Conservation (phyloP, 768 basidiomycete genomes). For the Podaxis pistillaris region DNA sequence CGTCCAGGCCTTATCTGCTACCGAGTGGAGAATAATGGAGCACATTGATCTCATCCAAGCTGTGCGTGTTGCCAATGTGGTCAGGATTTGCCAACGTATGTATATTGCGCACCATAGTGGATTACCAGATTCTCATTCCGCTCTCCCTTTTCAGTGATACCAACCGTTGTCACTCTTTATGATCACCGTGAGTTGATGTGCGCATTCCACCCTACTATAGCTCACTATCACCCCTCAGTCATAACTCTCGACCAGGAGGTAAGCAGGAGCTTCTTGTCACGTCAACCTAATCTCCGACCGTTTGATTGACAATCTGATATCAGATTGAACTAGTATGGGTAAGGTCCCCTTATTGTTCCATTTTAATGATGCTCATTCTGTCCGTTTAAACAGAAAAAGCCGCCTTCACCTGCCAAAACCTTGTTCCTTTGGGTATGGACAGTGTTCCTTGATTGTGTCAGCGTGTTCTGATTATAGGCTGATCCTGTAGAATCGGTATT, state of each 20-base stretch:
- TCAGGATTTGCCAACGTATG: slow-evolving; percentile 24
- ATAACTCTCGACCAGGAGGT: slow-evolving; percentile 30
- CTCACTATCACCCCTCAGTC: slow-evolving; percentile 16
- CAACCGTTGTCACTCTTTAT: slow-evolving; percentile 19
- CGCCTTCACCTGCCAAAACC: slow-evolving; percentile 22
- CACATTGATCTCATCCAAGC: background rate
- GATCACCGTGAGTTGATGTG: background rate
- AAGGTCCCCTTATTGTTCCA: background rate
- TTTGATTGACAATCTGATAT: background rate
- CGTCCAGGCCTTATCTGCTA: background rate
- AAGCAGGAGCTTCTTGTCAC: background rate
- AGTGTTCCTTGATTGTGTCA: background rate
- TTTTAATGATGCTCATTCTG: background rate
- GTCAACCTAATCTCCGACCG: background rate
- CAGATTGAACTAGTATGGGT: slow-evolving; percentile 31
- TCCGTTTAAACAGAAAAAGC: slow-evolving; percentile 19
- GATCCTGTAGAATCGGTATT: slow-evolving; percentile 26
- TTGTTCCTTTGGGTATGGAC: slow-evolving; percentile 24
- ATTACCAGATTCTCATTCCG: background rate
- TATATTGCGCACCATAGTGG: background rate
- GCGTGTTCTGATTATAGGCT: background rate
- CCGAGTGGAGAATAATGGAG: background rate
- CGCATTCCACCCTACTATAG: background rate
- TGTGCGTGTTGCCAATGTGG: slow-evolving; percentile 14
- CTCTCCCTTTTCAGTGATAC: slow-evolving; percentile 16